phyloP scores from a whole-genome alignment of 23 red algal species.

The Chondrus crispus region DNA sequence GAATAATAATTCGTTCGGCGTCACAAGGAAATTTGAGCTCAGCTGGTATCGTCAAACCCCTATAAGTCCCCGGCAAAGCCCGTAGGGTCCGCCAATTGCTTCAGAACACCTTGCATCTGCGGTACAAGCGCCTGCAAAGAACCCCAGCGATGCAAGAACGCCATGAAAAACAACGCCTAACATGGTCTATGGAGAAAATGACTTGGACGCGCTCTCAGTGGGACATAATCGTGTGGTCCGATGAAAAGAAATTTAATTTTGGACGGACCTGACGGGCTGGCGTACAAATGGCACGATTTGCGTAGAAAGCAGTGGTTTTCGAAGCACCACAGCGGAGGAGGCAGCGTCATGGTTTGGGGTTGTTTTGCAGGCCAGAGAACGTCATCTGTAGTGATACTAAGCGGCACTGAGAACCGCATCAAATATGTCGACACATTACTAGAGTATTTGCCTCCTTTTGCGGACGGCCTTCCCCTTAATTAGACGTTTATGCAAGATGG shows the following conservation, averaged over 20 bases:
- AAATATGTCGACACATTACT: not conserved
- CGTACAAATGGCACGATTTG: not conserved
- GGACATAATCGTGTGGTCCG: not conserved
- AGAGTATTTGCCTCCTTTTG: not conserved
- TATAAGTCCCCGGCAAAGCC: not conserved
- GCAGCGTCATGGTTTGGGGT: not conserved
- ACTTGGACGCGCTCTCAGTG: not conserved
- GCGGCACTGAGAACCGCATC: not conserved
- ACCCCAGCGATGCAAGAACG: not conserved
- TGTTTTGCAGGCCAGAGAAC: not conserved
- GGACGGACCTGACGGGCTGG: not conserved
- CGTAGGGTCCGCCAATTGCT: not conserved
- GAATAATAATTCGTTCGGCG: not conserved
- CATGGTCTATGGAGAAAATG: not conserved
- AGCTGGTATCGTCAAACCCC: not conserved
- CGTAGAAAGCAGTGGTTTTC: conserved; percentile 16
- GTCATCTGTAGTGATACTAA: not conserved
- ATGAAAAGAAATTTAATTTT: not conserved
- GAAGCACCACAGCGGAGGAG: not conserved
- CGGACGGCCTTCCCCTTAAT: not conserved
- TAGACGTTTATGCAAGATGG: not conserved
- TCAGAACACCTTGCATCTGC: not conserved
- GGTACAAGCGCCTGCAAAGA: not conserved
- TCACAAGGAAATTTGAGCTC: not conserved
- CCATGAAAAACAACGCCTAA: not conserved